A percentile compares a stretch with the other conserved stretches of the same genome.
These are phyloP conservation scores for Lactuca sativa DNA, from an alignment of 129 eudicot species.

Conservation along the genomic window DNA sequence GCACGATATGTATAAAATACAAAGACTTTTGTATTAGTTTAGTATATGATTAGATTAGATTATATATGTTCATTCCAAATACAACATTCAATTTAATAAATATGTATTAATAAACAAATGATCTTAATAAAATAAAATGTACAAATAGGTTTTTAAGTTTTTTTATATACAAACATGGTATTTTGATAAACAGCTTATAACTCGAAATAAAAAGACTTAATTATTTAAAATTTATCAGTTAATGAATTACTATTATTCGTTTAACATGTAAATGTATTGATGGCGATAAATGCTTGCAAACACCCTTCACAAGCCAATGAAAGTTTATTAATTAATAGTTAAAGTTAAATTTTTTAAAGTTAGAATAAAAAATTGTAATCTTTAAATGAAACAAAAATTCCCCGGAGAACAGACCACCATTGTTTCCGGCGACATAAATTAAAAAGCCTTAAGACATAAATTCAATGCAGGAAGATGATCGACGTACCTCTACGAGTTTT, in stretches of 20 bases:
- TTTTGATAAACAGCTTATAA: too few relatives aligned
- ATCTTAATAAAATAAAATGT: too few relatives aligned
- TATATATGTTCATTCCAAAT: neutral
- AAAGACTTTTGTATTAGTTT: constrained; percentile 1
- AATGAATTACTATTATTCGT: too few relatives aligned
- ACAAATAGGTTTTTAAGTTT: too few relatives aligned
- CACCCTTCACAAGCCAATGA: constrained; percentile 5
- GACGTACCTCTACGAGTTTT: constrained; percentile 72
- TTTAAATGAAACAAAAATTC: constrained; percentile 11
- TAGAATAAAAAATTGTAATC: neutral
- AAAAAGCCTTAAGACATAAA: neutral
- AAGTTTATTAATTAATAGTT: constrained; percentile 4
- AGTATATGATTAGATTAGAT: neutral
- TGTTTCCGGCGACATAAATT: constrained; percentile 9
- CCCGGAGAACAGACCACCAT: constrained; percentile 9
- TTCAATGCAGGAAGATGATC: constrained; percentile 1
- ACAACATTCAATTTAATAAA: neutral
- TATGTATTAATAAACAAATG: neutral
- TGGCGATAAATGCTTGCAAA: neutral
- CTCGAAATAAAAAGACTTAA: too few relatives aligned
- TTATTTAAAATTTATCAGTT: too few relatives aligned
- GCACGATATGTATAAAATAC: constrained; percentile 10
- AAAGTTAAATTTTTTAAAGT: neutral
- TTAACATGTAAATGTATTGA: neutral
- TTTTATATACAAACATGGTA: neutral